Percentiles rank a stretch among this genome's conserved stretches.
Conservation (phyloP, 1,139 yeast genomes). For the Chernovozyma sophiae-reginae region DNA sequence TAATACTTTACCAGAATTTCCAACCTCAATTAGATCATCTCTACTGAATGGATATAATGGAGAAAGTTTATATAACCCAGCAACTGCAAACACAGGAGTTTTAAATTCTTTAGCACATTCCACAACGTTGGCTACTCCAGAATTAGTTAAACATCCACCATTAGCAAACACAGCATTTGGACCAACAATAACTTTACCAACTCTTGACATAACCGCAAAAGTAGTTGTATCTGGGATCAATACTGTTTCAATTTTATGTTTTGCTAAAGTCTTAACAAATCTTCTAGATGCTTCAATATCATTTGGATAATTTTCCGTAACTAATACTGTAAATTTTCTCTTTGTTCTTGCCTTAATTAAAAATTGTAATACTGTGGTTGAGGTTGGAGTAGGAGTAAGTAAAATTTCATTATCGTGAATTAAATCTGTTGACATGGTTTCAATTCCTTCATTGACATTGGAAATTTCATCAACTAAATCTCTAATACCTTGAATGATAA, state of each 20-base stretch:
- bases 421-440: slow-evolving; percentile 84
- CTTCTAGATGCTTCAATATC: slow-evolving; percentile 69
- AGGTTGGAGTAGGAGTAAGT: slow-evolving; percentile 90
- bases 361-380: slow-evolving; percentile 84
- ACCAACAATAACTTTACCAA: slow-evolving; percentile 92
- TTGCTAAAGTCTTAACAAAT: slow-evolving; percentile 76
- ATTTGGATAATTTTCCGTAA: slow-evolving; percentile 91
- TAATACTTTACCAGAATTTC: slow-evolving; percentile 83
- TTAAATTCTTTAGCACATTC: slow-evolving; percentile 94
- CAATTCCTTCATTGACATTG: slow-evolving; percentile 86
- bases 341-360: slow-evolving; percentile 82
- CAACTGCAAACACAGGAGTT: slow-evolving; percentile 94
- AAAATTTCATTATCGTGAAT: slow-evolving; percentile 92
- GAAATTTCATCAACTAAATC: slow-evolving; percentile 90
- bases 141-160: slow-evolving; percentile 87
- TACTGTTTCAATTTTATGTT: slow-evolving; percentile 84
- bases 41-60: slow-evolving; percentile 93
- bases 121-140: slow-evolving; percentile 91
- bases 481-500: slow-evolving; percentile 89
- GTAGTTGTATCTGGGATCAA: slow-evolving; percentile 91
- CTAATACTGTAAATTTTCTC: slow-evolving; percentile 87
- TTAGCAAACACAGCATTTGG: slow-evolving; percentile 90
- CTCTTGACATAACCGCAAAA: slow-evolving; percentile 95
- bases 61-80: slow-evolving; percentile 88
- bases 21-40: slow-evolving; percentile 86